A percentile compares a stretch with the other conserved stretches of the same genome.
Conservation (phyloP, 2,329 filamentous ascomycete genomes). For the Aspergillus caelatus region DNA sequence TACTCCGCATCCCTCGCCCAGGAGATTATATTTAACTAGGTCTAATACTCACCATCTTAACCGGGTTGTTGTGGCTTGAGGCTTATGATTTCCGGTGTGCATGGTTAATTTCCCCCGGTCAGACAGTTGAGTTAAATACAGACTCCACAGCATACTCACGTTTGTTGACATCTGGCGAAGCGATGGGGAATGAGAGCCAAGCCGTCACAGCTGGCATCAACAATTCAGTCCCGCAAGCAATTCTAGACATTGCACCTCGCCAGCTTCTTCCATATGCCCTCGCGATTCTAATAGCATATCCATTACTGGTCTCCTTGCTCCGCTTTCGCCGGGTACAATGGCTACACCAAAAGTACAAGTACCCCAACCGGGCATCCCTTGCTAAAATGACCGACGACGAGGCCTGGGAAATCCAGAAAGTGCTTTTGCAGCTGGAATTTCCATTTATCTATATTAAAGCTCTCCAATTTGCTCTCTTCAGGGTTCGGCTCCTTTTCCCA, state of each 20-base stretch:
- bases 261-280: slow-evolving; percentile 28
- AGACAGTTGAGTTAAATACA: no score
- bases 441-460: slow-evolving; percentile 55
- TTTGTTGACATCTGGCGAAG: background rate
- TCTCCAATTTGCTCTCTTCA: slow-evolving; percentile 63
- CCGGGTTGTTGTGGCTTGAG: background rate
- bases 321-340: slow-evolving; percentile 39
- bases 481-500: slow-evolving; percentile 36
- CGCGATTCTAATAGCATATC: slow-evolving; percentile 28
- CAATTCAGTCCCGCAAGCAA: background rate
- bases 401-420: slow-evolving; percentile 53
- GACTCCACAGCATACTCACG: no score
- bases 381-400: slow-evolving; percentile 58
- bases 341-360: slow-evolving; percentile 47
- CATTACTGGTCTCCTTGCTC: slow-evolving; percentile 30
- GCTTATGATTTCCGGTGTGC: background rate
- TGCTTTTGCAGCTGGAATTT: slow-evolving; percentile 57
- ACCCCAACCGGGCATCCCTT: slow-evolving; percentile 49
- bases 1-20: background rate
- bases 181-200: background rate
- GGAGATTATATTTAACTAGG: background rate
- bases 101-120: no score
- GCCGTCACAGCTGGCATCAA: background rate
- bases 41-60: background rate
- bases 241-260: slow-evolving; percentile 9